A percentile compares a stretch with the other conserved stretches of the same genome.
Evolutionary conservation across 371 early-diverging fungal species (phyloP).

Genomic region (Mortierella sp.): DNA sequence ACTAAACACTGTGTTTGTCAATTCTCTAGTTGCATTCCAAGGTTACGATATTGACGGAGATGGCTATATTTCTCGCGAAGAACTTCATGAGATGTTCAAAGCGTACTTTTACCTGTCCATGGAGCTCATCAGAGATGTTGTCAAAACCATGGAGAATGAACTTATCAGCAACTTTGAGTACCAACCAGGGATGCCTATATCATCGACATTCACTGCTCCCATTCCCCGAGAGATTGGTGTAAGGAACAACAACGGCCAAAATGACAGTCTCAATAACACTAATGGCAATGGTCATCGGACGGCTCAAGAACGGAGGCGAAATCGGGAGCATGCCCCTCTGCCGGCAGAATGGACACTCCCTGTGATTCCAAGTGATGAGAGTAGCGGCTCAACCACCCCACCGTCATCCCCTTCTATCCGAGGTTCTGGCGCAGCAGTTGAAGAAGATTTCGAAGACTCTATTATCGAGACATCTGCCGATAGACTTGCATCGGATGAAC

Average conservation of each 20-base stretch:
- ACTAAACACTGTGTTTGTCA: background rate
- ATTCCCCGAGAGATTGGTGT: conserved; percentile 65
- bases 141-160: conserved; percentile 89
- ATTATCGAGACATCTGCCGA: background rate
- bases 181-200: conserved; percentile 91
- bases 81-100: conserved; percentile 90
- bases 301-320: conserved; percentile 13
- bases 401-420: conserved; percentile 1
- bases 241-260: conserved; percentile 22
- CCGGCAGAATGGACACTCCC: conserved; percentile 28
- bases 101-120: conserved; percentile 90
- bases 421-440: background rate
- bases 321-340: conserved; percentile 20
- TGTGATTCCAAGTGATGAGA: conserved; percentile 5
- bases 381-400: conserved; percentile 4
- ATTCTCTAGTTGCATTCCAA: conserved; percentile 78
- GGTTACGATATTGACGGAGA: conserved; percentile 95
- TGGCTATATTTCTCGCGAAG: conserved; percentile 85
- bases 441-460: background rate
- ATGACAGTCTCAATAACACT: conserved; percentile 4
- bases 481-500: background rate
- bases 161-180: conserved; percentile 92
- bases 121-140: conserved; percentile 90
- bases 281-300: background rate
- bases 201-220: conserved; percentile 90